Conservation (phyloP, 805 yeast genomes). For the Alloascoidea africana region DNA sequence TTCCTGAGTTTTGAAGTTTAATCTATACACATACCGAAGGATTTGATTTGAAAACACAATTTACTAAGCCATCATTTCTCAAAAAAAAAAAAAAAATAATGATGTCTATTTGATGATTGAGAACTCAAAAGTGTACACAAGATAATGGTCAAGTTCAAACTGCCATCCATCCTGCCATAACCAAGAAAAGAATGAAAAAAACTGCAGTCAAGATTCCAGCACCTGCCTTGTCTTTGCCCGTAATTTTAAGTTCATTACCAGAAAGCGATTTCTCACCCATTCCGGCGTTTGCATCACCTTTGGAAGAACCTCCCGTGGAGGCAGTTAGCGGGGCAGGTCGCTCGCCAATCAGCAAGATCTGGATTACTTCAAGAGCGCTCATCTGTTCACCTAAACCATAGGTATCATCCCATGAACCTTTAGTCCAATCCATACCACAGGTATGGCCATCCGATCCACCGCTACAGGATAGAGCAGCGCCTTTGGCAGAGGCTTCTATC, state of each 20-base stretch:
- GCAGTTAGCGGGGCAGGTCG: slow-evolving; percentile 42
- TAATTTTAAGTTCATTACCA: slow-evolving; percentile 27
- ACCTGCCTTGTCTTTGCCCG: slow-evolving; percentile 51
- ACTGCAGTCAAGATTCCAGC: slow-evolving; percentile 66
- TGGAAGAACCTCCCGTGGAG: slow-evolving; percentile 52
- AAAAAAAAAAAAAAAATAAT: no score
- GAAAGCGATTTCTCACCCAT: no score
- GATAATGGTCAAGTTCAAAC: no score
- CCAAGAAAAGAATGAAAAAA: slow-evolving; percentile 36
- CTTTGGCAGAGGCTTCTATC: slow-evolving; percentile 39
- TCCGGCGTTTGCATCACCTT: slow-evolving; percentile 60
- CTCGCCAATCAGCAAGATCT: slow-evolving; percentile 22
- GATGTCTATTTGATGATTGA: no score
- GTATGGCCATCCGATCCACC: slow-evolving; percentile 76
- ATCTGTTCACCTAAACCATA: slow-evolving; percentile 83
- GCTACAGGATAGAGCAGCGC: slow-evolving; percentile 64
- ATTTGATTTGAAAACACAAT: no score
- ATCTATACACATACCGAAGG: no score
- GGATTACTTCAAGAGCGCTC: slow-evolving; percentile 55
- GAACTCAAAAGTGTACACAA: no score
- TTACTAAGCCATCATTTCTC: no score
- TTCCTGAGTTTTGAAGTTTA: no score
- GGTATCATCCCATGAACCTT: slow-evolving; percentile 41
- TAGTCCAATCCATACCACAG: slow-evolving; percentile 66
- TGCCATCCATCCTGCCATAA: slow-evolving; percentile 70